Evolutionary conservation across 164 flowering plant species (phyloP), one percentile per base, ranked within the genome.

Genomic region (Pachysandra terminalis): DNA sequence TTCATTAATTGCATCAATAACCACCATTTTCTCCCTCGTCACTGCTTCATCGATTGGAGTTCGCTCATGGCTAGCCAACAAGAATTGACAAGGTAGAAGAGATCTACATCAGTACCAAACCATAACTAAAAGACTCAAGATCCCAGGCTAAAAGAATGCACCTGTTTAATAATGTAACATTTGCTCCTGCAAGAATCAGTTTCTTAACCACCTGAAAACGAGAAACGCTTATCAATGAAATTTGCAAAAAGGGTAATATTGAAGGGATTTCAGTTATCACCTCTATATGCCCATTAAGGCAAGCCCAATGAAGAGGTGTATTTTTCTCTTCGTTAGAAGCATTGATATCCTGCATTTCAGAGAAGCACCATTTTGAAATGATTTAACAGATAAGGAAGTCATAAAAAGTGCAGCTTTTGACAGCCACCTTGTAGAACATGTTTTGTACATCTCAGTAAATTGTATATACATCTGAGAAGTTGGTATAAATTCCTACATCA

Each of bases 301-400:
- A 90, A 57, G 97, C 98, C 90, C 91, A 94, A 59, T 94, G 98
- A 70, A 94, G 90, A 68, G 98, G 91, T 0, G 98, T 88, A 68
- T 94, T 94, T 59, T 86, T 87, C 85, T 94, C 97, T 65, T 32
- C 70, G 69, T 94, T 94, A 32, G 72, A 63, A 64, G 87, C 85
- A 79, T 91, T 87, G 22, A 88, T 67, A 80, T 91, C 90, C 98
- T 93, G 86, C 75, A 59, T 24, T 37, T 70, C 15, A 68, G 2
- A 60, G 12, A 70, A 22, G 27, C 40, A 23, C 63, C 59, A 27
- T 16, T 28, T 65, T 0, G 45, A 2, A 14, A 35, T 54, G 61
- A 55, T 66, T 8, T 35, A 51, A 32, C 37, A 32, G 37, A 66
- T 19, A 22, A 19, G 52, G 19, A 35, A 55, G 68, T 24, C 12